phyloP scores from a whole-genome alignment of 768 basidiomycete genomes.

The Boletus rubroflammeus region DNA sequence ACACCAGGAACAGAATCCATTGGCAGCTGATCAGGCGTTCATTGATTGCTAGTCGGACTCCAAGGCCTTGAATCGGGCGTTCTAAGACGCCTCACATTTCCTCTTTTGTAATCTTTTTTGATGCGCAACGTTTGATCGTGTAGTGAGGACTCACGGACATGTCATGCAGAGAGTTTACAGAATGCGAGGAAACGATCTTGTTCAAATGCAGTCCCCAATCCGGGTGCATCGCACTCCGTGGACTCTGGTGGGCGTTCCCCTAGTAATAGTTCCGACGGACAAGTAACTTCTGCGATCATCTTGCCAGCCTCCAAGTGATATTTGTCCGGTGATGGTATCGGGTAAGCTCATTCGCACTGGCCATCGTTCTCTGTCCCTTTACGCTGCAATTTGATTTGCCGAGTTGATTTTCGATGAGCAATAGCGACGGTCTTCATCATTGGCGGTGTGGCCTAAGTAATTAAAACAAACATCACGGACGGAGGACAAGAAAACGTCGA shows the following conservation, averaged over 20 bases:
- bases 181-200: neutral
- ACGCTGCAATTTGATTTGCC: neutral
- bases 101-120: neutral
- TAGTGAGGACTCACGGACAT: neutral
- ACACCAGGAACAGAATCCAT: neutral
- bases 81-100: neutral
- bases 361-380: neutral
- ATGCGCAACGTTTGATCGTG: neutral
- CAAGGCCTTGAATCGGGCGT: neutral
- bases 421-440: neutral
- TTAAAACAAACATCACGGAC: neutral
- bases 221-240: neutral
- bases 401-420: neutral
- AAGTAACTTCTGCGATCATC: neutral
- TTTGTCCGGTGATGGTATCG: neutral
- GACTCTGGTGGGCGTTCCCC: neutral
- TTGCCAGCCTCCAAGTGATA: neutral
- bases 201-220: neutral
- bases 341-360: neutral
- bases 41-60: neutral
- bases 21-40: neutral
- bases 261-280: neutral
- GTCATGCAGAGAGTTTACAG: neutral
- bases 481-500: neutral
- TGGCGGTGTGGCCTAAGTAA: neutral